These are phyloP conservation scores for Calonectria pseudoreteaudii DNA, from an alignment of 2,329 filamentous ascomycete species.

Conservation along the genomic window DNA sequence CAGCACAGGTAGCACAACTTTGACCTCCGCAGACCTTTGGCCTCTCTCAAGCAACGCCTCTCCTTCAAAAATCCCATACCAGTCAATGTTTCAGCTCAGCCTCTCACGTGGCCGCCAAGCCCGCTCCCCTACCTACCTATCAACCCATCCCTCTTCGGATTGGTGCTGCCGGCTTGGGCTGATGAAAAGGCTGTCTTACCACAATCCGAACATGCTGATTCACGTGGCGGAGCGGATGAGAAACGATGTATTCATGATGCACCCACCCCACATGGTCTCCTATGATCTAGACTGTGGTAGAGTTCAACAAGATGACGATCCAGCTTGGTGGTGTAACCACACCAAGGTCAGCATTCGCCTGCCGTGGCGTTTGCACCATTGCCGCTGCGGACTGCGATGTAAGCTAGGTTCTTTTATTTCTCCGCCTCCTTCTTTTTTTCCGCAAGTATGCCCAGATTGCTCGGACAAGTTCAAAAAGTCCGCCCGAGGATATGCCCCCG, in stretches of 20 bases:
- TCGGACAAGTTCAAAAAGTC: background rate
- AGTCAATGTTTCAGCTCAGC: background rate
- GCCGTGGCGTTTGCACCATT: background rate
- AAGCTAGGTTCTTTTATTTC: background rate
- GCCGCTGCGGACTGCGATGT: background rate
- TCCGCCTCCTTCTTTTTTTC: background rate
- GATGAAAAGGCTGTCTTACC: background rate
- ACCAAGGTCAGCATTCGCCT: background rate
- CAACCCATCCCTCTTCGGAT: background rate
- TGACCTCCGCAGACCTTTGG: background rate
- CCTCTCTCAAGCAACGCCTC: background rate
- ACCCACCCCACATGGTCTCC: background rate
- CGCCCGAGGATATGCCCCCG: background rate
- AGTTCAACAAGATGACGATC: background rate
- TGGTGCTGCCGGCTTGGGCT: background rate
- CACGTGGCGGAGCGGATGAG: background rate
- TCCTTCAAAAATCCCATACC: background rate
- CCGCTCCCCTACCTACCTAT: background rate
- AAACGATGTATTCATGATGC: background rate
- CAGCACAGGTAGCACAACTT: background rate
- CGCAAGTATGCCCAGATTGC: background rate
- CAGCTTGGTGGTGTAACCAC: background rate
- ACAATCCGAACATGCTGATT: background rate
- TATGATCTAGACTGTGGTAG: background rate
- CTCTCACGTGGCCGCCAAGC: background rate